Evolutionary conservation across 306 rosid species (phyloP).

Genomic region (Dicorynia guianensis): DNA sequence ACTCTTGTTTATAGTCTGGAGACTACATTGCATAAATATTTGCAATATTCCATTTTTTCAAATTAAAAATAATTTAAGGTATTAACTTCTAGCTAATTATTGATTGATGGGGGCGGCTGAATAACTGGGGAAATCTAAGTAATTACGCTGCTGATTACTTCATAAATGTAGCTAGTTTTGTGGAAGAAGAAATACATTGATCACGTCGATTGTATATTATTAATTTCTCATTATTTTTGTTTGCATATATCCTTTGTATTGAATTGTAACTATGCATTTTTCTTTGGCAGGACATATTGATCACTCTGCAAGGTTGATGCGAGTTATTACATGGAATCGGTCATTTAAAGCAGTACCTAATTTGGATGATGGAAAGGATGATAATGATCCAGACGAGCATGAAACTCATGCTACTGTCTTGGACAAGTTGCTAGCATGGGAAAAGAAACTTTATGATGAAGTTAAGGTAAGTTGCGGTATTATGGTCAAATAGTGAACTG

Average conservation of each 20-base stretch:
- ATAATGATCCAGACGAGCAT: slow-evolving; percentile 70
- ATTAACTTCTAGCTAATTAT: background rate
- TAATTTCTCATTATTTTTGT: background rate
- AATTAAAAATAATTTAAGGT: background rate
- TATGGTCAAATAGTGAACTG: background rate
- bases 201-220: background rate
- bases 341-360: slow-evolving; percentile 71
- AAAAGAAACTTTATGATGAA: slow-evolving; percentile 94
- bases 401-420: slow-evolving; percentile 94
- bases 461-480: slow-evolving; percentile 67
- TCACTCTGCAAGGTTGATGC: slow-evolving; percentile 95
- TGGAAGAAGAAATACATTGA: background rate
- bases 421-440: slow-evolving; percentile 98
- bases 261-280: slow-evolving; percentile 8
- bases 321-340: slow-evolving; percentile 92
- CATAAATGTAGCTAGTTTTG: slow-evolving; percentile 11
- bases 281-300: slow-evolving; percentile 77
- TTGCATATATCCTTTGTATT: slow-evolving; percentile 1
- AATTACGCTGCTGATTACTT: slow-evolving; percentile 8
- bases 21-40: background rate
- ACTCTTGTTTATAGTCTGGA: background rate
- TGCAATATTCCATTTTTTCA: background rate
- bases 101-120: slow-evolving; percentile 4
- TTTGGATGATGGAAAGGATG: slow-evolving; percentile 75
- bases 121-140: background rate